Percentiles rank a stretch among this genome's conserved stretches.
Evolutionary conservation across 371 early-diverging fungal species (phyloP).

Genomic region (Dichotomocladium elegans): DNA sequence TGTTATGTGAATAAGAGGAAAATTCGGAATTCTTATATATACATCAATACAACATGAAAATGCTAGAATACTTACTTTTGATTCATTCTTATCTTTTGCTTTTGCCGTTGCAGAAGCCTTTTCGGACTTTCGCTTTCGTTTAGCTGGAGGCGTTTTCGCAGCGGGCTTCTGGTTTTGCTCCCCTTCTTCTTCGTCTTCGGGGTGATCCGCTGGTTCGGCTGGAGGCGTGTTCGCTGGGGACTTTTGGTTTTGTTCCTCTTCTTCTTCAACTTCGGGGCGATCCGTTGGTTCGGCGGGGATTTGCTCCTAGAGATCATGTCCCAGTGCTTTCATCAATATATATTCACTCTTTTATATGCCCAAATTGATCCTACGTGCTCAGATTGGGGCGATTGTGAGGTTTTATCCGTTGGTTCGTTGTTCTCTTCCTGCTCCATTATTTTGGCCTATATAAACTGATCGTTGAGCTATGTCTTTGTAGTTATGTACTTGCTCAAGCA

Average conservation of each 20-base stretch:
- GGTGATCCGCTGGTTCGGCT: too few relatives aligned
- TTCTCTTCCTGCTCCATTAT: neutral
- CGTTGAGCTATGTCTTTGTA: too few relatives aligned
- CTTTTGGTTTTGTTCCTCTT: too few relatives aligned
- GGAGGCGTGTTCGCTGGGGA: neutral
- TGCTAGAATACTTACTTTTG: neutral
- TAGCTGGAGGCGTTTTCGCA: neutral
- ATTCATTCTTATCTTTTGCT: constrained; percentile 1
- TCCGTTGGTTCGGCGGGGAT: too few relatives aligned
- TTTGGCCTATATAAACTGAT: neutral
- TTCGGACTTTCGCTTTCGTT: neutral
- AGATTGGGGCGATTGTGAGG: too few relatives aligned
- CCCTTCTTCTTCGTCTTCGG: too few relatives aligned
- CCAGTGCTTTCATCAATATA: too few relatives aligned
- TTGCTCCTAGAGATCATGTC: too few relatives aligned
- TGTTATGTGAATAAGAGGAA: neutral
- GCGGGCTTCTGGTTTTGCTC: neutral
- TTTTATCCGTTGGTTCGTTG: too few relatives aligned
- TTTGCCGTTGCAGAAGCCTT: neutral
- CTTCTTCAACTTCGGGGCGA: too few relatives aligned
- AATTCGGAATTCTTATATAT: neutral
- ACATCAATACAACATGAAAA: neutral
- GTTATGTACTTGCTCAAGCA: neutral
- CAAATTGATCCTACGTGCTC: too few relatives aligned
- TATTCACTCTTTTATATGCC: too few relatives aligned